Conservation (phyloP, 371 early-diverging fungal species). For the Mortierella polycephala region DNA sequence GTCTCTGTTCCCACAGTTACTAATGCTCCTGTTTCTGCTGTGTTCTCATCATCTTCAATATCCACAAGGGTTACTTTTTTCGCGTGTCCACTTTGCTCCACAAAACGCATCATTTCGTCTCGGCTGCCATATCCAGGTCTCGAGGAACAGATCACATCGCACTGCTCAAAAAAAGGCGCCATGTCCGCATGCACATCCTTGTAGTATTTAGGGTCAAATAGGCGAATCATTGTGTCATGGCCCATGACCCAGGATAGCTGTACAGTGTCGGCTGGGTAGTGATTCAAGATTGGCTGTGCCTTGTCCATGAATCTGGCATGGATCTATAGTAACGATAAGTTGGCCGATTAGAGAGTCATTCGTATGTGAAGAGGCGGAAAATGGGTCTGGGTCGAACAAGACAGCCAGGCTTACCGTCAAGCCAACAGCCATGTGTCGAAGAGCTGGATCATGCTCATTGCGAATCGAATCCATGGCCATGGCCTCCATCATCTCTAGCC, state of each 20-base stretch:
- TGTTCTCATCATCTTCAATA: slow-evolving; percentile 18
- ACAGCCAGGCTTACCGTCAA: slow-evolving; percentile 53
- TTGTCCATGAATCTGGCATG: slow-evolving; percentile 73
- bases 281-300: slow-evolving; percentile 51
- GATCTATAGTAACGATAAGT: slow-evolving; percentile 15
- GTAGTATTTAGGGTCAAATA: slow-evolving; percentile 74
- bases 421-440: slow-evolving; percentile 58
- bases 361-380: background rate
- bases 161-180: slow-evolving; percentile 61
- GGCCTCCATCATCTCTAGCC: slow-evolving; percentile 67
- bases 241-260: slow-evolving; percentile 72
- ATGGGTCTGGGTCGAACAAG: background rate
- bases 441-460: slow-evolving; percentile 30
- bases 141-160: slow-evolving; percentile 62
- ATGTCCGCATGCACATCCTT: slow-evolving; percentile 49
- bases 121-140: slow-evolving; percentile 56
- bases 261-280: slow-evolving; percentile 28
- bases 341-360: too few relatives aligned
- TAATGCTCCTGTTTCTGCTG: too few relatives aligned
- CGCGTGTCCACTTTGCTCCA: slow-evolving; percentile 40
- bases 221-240: slow-evolving; percentile 67
- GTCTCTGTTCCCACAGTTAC: too few relatives aligned
- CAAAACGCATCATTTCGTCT: slow-evolving; percentile 49
- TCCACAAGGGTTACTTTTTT: slow-evolving; percentile 45
- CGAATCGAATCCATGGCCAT: slow-evolving; percentile 47